phyloP scores from a whole-genome alignment of 2,329 filamentous ascomycete species.

The Trichoderma polysporum region DNA sequence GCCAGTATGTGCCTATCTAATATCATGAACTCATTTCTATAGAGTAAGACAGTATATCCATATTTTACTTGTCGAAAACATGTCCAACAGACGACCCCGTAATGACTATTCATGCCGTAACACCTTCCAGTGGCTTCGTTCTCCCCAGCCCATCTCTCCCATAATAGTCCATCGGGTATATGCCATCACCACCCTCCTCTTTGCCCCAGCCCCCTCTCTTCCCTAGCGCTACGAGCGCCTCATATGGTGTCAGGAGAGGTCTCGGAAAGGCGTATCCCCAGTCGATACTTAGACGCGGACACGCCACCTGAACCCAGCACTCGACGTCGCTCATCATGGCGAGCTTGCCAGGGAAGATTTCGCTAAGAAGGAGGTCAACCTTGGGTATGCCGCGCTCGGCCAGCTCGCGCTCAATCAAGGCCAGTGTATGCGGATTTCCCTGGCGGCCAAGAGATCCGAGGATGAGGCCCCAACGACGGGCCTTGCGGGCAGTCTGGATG shows the following conservation, averaged over 20 bases:
- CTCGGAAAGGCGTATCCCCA: conserved; percentile 96
- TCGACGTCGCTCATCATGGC: conserved; percentile 92
- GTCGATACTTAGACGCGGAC: conserved; percentile 94
- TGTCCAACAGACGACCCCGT: too few relatives aligned
- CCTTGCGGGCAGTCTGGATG: conserved; percentile 70
- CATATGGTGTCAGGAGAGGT: conserved; percentile 89
- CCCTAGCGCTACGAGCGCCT: conserved; percentile 87
- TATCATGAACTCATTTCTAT: not conserved
- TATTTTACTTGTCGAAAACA: not conserved
- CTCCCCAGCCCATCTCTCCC: conserved; percentile 86
- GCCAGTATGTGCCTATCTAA: not conserved
- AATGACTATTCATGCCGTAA: conserved; percentile 23
- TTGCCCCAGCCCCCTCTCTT: conserved; percentile 71
- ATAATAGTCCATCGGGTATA: conserved; percentile 99
- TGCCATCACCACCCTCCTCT: conserved; percentile 42
- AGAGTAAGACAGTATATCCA: not conserved
- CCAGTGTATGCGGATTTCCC: conserved; percentile 91
- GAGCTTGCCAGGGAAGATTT: conserved; percentile 95
- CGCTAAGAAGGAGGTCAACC: conserved; percentile 82
- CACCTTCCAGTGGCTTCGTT: conserved; percentile 54
- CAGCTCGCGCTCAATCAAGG: conserved; percentile 77
- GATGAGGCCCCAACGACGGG: conserved; percentile 92
- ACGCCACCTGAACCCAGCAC: conserved; percentile 98
- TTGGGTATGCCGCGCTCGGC: conserved; percentile 71
- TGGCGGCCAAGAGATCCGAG: conserved; percentile 89